These are phyloP conservation scores for Globisporangium irregulare DNA, from an alignment of 352 stramenopile genomes.

Conservation along the genomic window DNA sequence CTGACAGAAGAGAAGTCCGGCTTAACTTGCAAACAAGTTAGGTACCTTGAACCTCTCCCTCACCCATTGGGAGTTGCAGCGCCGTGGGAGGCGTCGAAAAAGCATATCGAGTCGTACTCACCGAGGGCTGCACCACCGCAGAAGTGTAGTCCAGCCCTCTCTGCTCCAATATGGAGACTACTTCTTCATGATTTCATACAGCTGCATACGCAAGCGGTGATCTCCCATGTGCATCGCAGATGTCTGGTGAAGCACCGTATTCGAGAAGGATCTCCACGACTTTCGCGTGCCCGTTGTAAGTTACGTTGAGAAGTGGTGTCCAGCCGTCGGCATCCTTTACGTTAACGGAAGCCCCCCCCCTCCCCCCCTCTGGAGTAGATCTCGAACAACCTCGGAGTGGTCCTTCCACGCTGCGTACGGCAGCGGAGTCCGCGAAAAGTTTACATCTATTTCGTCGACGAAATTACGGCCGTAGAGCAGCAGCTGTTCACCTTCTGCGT, in stretches of 20 bases:
- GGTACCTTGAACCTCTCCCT: too few species aligned
- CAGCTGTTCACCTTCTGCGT: neutral
- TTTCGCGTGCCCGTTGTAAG: neutral
- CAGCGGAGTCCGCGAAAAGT: neutral
- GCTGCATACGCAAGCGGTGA: neutral
- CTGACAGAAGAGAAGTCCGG: too few species aligned
- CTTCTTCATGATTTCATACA: too few species aligned
- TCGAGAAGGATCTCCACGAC: neutral
- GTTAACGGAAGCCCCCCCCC: neutral
- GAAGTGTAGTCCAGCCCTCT: neutral
- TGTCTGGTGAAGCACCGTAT: neutral
- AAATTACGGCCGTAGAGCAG: neutral
- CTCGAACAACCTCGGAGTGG: neutral
- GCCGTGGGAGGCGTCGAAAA: too few species aligned
- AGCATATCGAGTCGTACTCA: too few species aligned
- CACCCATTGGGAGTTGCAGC: neutral
- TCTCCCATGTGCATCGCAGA: neutral
- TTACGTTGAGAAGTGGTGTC: neutral
- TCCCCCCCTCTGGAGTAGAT: neutral
- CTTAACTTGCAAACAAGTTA: too few species aligned
- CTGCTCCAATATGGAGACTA: neutral
- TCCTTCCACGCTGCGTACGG: neutral
- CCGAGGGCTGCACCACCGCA: too few species aligned
- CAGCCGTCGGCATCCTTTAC: neutral
- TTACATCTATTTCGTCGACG: neutral